Conservation (phyloP, 805 yeast genomes). For the Saccharomycopsis capsularis region DNA sequence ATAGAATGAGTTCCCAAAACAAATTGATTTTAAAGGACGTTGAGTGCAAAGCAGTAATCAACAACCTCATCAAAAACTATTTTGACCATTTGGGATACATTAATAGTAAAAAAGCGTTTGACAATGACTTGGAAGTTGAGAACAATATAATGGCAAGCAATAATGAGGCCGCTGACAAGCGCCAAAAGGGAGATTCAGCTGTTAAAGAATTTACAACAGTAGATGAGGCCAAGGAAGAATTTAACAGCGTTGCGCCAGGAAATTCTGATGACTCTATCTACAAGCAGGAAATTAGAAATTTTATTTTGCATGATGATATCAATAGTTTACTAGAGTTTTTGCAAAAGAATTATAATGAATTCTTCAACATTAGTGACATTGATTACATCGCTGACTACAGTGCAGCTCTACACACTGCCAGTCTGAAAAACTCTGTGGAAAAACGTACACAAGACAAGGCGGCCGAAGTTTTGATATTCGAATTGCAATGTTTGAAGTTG, state of each 20-base stretch:
- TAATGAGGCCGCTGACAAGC: neutral
- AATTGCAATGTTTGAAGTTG: slow-evolving; percentile 14
- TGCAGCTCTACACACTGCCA: too few relatives aligned
- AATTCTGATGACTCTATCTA: neutral
- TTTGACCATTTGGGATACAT: slow-evolving; percentile 53
- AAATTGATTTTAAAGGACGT: slow-evolving; percentile 11
- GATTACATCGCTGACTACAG: slow-evolving; percentile 4
- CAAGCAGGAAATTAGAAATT: slow-evolving; percentile 1
- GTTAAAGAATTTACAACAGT: neutral
- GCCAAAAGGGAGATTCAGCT: neutral
- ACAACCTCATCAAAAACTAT: slow-evolving; percentile 37
- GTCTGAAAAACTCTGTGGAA: neutral
- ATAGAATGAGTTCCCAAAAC: neutral
- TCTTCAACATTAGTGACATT: slow-evolving; percentile 1
- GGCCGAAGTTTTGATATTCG: slow-evolving; percentile 9
- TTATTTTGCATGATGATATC: slow-evolving; percentile 2
- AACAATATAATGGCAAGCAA: slow-evolving; percentile 2
- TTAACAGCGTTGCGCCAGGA: neutral
- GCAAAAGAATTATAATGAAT: neutral
- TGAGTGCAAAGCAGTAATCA: slow-evolving; percentile 12
- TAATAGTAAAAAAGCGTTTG: slow-evolving; percentile 47
- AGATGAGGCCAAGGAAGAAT: neutral
- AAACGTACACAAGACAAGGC: neutral
- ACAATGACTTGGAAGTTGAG: slow-evolving; percentile 37
- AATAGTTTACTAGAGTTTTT: slow-evolving; percentile 1